A percentile compares a stretch with the other conserved stretches of the same genome.
phyloP scores from a whole-genome alignment of 78 protist species.

The Dictyostelium firmibasis region DNA sequence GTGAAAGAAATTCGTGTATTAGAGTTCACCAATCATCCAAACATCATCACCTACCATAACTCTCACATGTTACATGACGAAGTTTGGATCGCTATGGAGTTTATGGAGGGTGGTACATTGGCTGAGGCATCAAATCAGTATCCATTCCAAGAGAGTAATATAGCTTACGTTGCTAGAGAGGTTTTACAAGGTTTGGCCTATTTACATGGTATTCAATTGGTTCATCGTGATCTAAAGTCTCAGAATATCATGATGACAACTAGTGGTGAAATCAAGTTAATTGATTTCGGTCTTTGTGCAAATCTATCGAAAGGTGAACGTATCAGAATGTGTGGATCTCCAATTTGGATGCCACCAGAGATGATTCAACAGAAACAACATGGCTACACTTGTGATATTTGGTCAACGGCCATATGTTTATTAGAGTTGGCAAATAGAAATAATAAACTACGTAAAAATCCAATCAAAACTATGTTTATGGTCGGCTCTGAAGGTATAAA shows the following conservation, averaged over 20 bases:
- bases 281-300: constrained; percentile 79
- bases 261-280: constrained; percentile 70
- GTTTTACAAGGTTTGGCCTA: constrained; percentile 40
- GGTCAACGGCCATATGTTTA: constrained; percentile 71
- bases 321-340: constrained; percentile 70
- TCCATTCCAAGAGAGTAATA: constrained; percentile 76
- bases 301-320: background rate
- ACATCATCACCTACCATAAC: constrained; percentile 52
- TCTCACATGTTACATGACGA: constrained; percentile 32
- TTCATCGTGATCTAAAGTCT: constrained; percentile 80
- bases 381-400: constrained; percentile 58
- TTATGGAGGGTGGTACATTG: constrained; percentile 86
- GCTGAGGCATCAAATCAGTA: constrained; percentile 65
- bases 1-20: constrained; percentile 38
- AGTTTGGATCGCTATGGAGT: constrained; percentile 72
- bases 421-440: constrained; percentile 69
- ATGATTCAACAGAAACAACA: constrained; percentile 70
- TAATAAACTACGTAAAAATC: constrained; percentile 32
- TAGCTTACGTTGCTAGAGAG: constrained; percentile 71
- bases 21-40: constrained; percentile 51
- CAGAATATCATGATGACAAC: constrained; percentile 84
- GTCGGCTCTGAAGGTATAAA: constrained; percentile 79
- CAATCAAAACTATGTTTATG: constrained; percentile 76
- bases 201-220: constrained; percentile 39
- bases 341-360: constrained; percentile 84